These are phyloP conservation scores for Hymenoscyphus repandus DNA, from an alignment of 2,329 filamentous ascomycete genomes.

Conservation along the genomic window DNA sequence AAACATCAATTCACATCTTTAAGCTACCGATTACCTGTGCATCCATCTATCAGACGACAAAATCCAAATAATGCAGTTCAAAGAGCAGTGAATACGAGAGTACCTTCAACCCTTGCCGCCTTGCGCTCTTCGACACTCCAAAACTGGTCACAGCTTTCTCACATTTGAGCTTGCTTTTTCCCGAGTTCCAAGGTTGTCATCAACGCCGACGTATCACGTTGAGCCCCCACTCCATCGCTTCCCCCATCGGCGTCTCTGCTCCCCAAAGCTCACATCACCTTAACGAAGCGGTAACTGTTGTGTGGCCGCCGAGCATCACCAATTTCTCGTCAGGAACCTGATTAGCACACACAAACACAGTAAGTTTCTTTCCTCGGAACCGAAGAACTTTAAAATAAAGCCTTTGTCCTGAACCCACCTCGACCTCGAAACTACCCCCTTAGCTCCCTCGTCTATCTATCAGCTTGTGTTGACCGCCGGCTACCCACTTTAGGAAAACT, in stretches of 20 bases:
- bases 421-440: neutral
- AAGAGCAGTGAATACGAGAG: neutral
- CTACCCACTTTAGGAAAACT: constrained; percentile 12
- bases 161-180: neutral
- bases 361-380: no score
- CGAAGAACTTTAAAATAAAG: no score
- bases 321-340: no score
- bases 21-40: no score
- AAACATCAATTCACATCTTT: no score
- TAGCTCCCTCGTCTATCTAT: neutral
- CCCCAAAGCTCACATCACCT: no score
- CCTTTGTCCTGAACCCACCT: neutral
- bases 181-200: neutral
- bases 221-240: neutral
- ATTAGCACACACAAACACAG: no score
- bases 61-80: neutral
- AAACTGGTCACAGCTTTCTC: neutral
- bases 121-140: neutral
- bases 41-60: no score
- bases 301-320: no score
- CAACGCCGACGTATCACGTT: neutral
- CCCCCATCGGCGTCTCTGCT: no score
- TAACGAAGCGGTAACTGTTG: no score
- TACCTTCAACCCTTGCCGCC: no score
- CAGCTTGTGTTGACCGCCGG: neutral